A percentile compares a stretch with the other conserved stretches of the same genome.
Evolutionary conservation across 441 rosid species (phyloP).

Genomic region (Adansonia madagascariensis): DNA sequence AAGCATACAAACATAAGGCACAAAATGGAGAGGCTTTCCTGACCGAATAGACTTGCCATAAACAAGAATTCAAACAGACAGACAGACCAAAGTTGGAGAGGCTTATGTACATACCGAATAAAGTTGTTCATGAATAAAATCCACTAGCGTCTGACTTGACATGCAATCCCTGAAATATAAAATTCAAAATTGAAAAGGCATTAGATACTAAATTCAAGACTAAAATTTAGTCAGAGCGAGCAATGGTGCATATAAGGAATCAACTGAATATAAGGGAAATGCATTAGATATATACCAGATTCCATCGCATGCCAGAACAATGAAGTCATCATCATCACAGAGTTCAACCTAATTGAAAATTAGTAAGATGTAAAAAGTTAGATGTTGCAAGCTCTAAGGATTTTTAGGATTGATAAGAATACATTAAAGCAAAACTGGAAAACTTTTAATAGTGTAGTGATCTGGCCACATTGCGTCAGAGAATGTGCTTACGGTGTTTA

Average conservation of each 20-base stretch:
- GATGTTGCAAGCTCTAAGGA: background rate
- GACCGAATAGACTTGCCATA: background rate
- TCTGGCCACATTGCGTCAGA: background rate
- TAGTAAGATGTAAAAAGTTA: conserved; percentile 7
- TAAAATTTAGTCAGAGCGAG: background rate
- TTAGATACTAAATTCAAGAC: background rate
- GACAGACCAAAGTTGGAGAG: background rate
- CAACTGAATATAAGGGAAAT: conserved; percentile 7
- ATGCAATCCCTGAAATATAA: conserved; percentile 82
- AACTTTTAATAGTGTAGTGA: background rate
- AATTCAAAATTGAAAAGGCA: conserved; percentile 10
- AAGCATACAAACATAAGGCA: background rate
- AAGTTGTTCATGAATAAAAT: conserved; percentile 79
- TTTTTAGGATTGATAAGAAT: background rate
- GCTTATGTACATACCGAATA: conserved; percentile 46
- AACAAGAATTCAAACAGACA: background rate
- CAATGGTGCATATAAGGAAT: no score
- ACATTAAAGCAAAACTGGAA: background rate
- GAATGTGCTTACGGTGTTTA: conserved; percentile 57
- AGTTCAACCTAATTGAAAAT: conserved; percentile 69
- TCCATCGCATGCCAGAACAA: conserved; percentile 95
- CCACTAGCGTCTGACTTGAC: conserved; percentile 95
- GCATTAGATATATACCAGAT: conserved; percentile 51
- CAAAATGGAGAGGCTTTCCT: background rate
- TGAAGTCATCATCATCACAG: conserved; percentile 87